Percentiles rank a stretch among this genome's conserved stretches.
Conservation (phyloP, 73 alveolate species). For the Blepharisma japonicum region DNA sequence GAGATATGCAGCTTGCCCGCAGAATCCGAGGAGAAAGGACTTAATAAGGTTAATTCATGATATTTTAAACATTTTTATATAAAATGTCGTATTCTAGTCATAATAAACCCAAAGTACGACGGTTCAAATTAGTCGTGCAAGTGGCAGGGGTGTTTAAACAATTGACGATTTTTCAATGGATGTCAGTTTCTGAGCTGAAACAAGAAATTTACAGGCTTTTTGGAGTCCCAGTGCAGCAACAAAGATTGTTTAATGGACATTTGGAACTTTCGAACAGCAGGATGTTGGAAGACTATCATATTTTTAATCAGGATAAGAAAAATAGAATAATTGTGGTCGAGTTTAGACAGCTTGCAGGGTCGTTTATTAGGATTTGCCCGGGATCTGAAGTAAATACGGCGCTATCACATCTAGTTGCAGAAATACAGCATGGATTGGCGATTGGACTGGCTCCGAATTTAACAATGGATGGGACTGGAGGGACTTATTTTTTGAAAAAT, state of each 20-base stretch:
- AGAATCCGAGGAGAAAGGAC: constrained; percentile 50
- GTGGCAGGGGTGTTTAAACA: constrained; percentile 20
- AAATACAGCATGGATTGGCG: constrained; percentile 57
- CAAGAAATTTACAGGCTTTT: background rate
- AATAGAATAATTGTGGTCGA: background rate
- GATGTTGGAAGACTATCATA: constrained; percentile 5
- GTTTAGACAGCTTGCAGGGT: background rate
- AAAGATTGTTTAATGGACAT: constrained; percentile 2
- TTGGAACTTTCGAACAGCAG: background rate
- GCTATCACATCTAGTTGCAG: constrained; percentile 41
- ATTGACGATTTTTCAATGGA: constrained; percentile 2
- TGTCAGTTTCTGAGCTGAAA: constrained; percentile 4
- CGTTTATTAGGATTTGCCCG: background rate
- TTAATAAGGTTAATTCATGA: background rate
- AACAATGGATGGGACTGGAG: constrained; percentile 94
- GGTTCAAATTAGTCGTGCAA: constrained; percentile 20
- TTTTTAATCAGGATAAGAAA: background rate
- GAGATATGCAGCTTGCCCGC: constrained; percentile 41
- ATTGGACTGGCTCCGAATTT: constrained; percentile 89
- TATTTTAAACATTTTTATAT: too few species aligned
- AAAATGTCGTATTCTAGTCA: too few species aligned
- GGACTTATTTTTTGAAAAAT: constrained; percentile 85
- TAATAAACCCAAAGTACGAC: background rate
- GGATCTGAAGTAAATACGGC: background rate
- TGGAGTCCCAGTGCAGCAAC: constrained; percentile 21